Conservation (phyloP, 2,329 filamentous ascomycete species). For the Penicillium sp. region DNA sequence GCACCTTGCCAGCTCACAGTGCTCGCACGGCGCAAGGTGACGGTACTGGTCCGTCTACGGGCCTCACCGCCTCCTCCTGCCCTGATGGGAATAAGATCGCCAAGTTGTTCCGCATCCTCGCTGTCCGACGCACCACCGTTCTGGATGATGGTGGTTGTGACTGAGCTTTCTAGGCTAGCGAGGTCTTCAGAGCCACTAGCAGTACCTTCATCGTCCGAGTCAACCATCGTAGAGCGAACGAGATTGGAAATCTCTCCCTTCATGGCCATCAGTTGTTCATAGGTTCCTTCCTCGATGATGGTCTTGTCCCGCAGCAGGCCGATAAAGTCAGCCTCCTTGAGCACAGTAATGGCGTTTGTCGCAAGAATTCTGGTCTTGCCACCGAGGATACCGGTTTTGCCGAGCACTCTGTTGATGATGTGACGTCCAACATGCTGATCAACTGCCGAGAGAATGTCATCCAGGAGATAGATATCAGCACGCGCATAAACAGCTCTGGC, state of each 20-base stretch:
- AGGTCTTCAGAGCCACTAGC: slow-evolving; percentile 60
- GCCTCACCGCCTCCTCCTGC: slow-evolving; percentile 59
- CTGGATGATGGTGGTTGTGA: slow-evolving; percentile 53
- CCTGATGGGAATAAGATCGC: slow-evolving; percentile 75
- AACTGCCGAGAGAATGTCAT: slow-evolving; percentile 94
- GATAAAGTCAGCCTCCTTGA: slow-evolving; percentile 87
- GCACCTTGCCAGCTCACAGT: slow-evolving; percentile 86
- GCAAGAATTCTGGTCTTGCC: slow-evolving; percentile 90
- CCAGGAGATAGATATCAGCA: slow-evolving; percentile 92
- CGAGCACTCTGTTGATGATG: slow-evolving; percentile 90
- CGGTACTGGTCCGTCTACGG: slow-evolving; percentile 65
- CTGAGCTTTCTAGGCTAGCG: slow-evolving; percentile 68
- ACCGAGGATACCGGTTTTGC: slow-evolving; percentile 74
- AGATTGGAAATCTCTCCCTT: slow-evolving; percentile 86
- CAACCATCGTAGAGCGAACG: slow-evolving; percentile 67
- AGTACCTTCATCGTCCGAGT: slow-evolving; percentile 45
- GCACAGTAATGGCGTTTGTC: slow-evolving; percentile 90
- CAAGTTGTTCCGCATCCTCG: slow-evolving; percentile 68
- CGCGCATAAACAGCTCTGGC: slow-evolving; percentile 93
- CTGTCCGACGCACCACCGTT: slow-evolving; percentile 55
- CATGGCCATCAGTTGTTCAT: slow-evolving; percentile 86
- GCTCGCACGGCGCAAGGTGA: slow-evolving; percentile 84
- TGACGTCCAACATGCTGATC: slow-evolving; percentile 96
- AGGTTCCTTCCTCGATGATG: slow-evolving; percentile 84
- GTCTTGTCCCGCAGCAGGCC: slow-evolving; percentile 78